These are phyloP conservation scores for Fraxinus nigra DNA, from an alignment of 305 asterid genomes.

Conservation along the genomic window DNA sequence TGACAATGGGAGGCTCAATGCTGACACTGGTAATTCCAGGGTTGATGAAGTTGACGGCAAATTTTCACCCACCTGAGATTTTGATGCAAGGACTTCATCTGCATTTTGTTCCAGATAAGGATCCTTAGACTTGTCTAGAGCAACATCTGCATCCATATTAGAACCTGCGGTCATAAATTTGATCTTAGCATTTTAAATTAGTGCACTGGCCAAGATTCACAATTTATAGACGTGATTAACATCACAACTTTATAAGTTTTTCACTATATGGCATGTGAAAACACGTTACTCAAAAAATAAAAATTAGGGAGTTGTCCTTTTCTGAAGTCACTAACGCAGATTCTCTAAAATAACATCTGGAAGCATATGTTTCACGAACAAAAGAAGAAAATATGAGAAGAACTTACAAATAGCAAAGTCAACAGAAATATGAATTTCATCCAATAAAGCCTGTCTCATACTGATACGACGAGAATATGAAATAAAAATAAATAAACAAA, in stretches of 20 bases:
- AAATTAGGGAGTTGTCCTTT: not conserved
- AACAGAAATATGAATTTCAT: not conserved
- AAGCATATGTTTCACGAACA: not conserved
- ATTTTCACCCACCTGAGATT: conserved; percentile 23
- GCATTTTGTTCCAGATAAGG: conserved; percentile 29
- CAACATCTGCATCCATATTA: conserved; percentile 25
- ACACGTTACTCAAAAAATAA: not conserved
- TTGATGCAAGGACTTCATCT: conserved; percentile 34
- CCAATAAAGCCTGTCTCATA: not conserved
- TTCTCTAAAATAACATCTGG: not conserved
- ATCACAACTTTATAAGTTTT: not conserved
- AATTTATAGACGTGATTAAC: not conserved
- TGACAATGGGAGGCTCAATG: conserved; percentile 15
- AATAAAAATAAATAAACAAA: not conserved
- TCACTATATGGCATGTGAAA: conserved; percentile 14
- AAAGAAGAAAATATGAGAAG: not conserved
- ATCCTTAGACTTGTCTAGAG: conserved; percentile 22
- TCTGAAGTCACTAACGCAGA: not conserved
- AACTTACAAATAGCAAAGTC: conserved; percentile 1
- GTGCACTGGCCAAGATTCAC: not conserved
- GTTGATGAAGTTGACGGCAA: conserved; percentile 14
- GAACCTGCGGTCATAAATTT: conserved; percentile 27
- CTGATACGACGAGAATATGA: not conserved
- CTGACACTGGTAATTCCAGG: conserved; percentile 21
- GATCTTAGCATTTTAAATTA: not conserved